phyloP scores from a whole-genome alignment of 352 stramenopile species.

The Thalassiosira delicatula region DNA sequence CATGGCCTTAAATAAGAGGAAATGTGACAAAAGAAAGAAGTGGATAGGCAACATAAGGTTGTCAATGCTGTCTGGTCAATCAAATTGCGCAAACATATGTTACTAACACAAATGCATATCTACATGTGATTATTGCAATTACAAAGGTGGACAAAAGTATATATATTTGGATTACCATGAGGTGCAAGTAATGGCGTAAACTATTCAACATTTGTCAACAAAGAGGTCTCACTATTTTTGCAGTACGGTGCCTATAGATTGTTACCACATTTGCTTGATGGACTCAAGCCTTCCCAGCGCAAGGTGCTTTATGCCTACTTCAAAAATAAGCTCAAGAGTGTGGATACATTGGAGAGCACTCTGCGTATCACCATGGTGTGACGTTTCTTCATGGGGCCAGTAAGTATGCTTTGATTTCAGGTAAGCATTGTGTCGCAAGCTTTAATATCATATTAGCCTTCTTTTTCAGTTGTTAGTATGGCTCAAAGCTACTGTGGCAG shows the following conservation, averaged over 20 bases:
- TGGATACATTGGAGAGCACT: conserved; percentile 94
- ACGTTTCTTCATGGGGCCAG: conserved; percentile 94
- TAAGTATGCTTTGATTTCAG: too few species aligned
- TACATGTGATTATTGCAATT: too few species aligned
- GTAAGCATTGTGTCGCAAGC: too few species aligned
- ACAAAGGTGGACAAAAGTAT: too few species aligned
- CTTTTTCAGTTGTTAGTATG: conserved; percentile 93
- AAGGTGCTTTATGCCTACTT: conserved; percentile 98
- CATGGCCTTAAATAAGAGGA: conserved; percentile 98
- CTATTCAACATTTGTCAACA: conserved; percentile 98
- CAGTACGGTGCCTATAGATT: conserved; percentile 95
- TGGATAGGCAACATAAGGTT: conserved; percentile 93
- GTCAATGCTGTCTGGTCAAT: too few species aligned
- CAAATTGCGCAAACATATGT: too few species aligned
- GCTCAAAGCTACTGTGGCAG: conserved; percentile 97
- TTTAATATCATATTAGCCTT: too few species aligned
- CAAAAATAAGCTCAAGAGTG: conserved; percentile 98
- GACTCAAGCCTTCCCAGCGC: conserved; percentile 95
- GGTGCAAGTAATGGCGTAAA: conserved; percentile 86
- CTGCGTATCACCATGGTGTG: conserved; percentile 99
- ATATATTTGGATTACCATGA: conserved; percentile 92
- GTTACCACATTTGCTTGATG: conserved; percentile 95
- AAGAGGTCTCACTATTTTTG: conserved; percentile 98
- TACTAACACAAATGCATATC: too few species aligned
- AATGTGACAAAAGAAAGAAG: conserved; percentile 93